Evolutionary conservation across 305 asterid species (phyloP).

Genomic region (Solanum aculeatissimum): DNA sequence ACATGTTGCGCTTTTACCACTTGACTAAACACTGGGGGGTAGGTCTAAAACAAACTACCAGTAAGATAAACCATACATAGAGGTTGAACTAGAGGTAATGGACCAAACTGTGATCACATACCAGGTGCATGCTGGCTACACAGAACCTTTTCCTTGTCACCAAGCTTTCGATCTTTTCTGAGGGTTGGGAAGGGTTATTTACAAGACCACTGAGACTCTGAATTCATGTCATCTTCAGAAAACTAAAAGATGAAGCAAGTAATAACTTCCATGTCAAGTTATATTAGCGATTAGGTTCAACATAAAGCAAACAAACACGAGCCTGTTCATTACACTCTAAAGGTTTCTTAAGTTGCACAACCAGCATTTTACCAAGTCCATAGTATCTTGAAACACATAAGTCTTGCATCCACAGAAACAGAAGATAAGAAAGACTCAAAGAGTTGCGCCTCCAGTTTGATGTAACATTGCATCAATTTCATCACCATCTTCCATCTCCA

Average conservation of each 20-base stretch:
- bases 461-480: slow-evolving; percentile 15
- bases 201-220: not conserved
- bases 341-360: not conserved
- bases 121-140: not conserved
- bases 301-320: not conserved
- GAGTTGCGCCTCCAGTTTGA: slow-evolving; percentile 7
- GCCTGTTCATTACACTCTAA: not conserved
- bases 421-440: not conserved
- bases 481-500: slow-evolving; percentile 29
- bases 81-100: not conserved
- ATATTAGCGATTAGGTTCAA: not conserved
- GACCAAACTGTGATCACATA: not conserved
- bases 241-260: not conserved
- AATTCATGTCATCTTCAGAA: not conserved
- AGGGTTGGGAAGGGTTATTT: not conserved
- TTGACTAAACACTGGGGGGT: not conserved
- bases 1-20: not conserved
- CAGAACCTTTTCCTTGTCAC: not conserved
- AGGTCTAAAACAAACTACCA: not conserved
- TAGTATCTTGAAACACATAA: not conserved
- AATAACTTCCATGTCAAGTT: not conserved
- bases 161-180: not conserved
- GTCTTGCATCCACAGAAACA: not conserved
- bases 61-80: not conserved
- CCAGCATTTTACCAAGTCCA: not conserved